Base-by-base conservation (phyloP, 352 stramenopile genomes). In the Peronospora farinosa region DNA sequence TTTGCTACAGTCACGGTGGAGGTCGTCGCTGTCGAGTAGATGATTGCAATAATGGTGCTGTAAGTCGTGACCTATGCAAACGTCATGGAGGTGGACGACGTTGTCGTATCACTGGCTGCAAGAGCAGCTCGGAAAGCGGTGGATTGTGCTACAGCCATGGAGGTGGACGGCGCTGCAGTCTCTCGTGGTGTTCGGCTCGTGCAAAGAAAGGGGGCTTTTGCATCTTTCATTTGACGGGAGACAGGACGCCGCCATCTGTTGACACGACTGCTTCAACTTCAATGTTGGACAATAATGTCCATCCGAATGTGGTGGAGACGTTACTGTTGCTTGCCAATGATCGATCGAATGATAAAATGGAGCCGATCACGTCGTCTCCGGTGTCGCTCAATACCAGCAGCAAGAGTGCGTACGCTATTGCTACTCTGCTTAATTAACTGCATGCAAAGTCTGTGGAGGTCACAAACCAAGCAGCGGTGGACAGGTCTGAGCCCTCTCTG, bases 21-120 rank as follows among this genome's bases (percentile, higher is more conserved):
- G 78, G 78, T 0, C 65, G 78, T 0, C 73, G 78, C 25, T 89
- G 78, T 48, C 57, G 75, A 12, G 67, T 87, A 36, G 72, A 86
- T 42, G 70, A 67, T 21, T 89, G 78, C 54, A 68, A 70, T 35
- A 89, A 89, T 49, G 78, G 78, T 19, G 75, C 75, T 5, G 78
- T 89, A n/a, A 87, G 75, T 39, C 78, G 75, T 2, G 78, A 89
- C n/a, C 51, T 89, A 58, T 89, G 78, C 63, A 89, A 89, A 54
- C 78, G 78, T 43, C 78, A 89, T 57, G 78, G 78, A 12, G 78
- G 78, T n/a, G 78, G 78, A 1, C 73, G 78, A 2, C 75, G 78
- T 1, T 89, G 78, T 54, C 74, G 75, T 38, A 68, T 89, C 23
- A 56, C 45, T 16, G 75, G 73, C 44, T 89, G 75, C 61, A 87